These are phyloP conservation scores for Penicillium egyptiacum DNA, from an alignment of 495 filamentous ascomycete species.

Conservation along the genomic window DNA sequence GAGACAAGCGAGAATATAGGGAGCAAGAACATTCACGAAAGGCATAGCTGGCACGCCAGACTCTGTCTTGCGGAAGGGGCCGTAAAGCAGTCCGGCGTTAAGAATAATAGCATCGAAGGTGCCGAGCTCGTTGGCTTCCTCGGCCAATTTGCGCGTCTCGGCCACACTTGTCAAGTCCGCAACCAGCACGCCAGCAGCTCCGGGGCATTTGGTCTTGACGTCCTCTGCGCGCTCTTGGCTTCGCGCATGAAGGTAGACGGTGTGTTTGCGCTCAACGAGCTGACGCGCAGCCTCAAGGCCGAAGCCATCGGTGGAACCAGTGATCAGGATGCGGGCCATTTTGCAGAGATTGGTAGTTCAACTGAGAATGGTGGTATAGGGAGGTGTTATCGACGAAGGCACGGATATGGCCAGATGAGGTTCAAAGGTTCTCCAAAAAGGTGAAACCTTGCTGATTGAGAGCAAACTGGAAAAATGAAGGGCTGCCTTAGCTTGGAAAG, in stretches of 20 bases:
- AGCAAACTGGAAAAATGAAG: no score
- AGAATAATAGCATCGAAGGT: conserved; percentile 24
- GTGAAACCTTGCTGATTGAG: no score
- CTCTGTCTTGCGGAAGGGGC: conserved; percentile 20
- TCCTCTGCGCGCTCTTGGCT: conserved; percentile 18
- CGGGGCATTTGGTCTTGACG: conserved; percentile 21
- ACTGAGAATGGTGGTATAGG: background rate
- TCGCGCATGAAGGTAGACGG: conserved; percentile 26
- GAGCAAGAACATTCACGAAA: conserved; percentile 24
- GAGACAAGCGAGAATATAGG: conserved; percentile 24
- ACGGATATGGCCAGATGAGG: no score
- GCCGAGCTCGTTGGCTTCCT: conserved; percentile 24
- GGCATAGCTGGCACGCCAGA: conserved; percentile 16
- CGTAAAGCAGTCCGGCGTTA: conserved; percentile 21
- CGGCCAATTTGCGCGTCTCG: conserved; percentile 19
- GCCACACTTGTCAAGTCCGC: conserved; percentile 21
- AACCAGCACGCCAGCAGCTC: conserved; percentile 22
- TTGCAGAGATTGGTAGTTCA: background rate
- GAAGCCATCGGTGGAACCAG: conserved; percentile 22
- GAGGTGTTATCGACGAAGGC: no score
- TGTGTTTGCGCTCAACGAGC: conserved; percentile 17
- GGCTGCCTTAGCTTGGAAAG: no score
- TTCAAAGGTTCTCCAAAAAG: no score
- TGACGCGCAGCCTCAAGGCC: conserved; percentile 20
- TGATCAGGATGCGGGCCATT: conserved; percentile 23